Base-by-base conservation (phyloP, 2,329 filamentous ascomycete genomes). In the Cryphonectria japonica region DNA sequence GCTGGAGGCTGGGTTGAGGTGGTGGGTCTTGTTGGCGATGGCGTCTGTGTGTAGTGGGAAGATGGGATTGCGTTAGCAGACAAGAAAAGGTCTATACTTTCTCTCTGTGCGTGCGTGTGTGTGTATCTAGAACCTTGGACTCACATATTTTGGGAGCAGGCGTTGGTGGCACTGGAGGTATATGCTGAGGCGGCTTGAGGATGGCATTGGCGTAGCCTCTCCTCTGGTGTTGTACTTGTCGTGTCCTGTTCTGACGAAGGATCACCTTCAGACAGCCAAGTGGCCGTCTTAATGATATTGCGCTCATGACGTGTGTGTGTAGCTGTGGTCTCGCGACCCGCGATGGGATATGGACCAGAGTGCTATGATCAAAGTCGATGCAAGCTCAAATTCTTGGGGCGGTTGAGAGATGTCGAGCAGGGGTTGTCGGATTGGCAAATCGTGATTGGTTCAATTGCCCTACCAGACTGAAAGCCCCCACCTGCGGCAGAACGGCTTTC, bases 211-310 rank as follows among this genome's bases (percentile, higher is more conserved):
- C 66, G 46, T 71, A 72, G 13, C 69, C 52, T 34, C 71, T 57
- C 29, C 50, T 66, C 70, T 87, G 86, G 73, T 85, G 85, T 16
- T 34, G 62, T 69, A 87, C 85, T 73, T 85, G 85, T 73, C 6
- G 37, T 16, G 14, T 52, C 19, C 88, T 84, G 63, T 86, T 82
- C 78, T 88, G 85, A 74, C 90, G 85, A 76, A 93, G 78, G 52
- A 88, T 82, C 41, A 88, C 84, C 82, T 92, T 93, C 79, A 93
- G 88, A 82, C 89, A 91, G 85, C 89, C 88, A 78, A 93, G 81
- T 73, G 92, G 91, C 87, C 92, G 89, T 82, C 88, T 82, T 78
- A 86, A 78, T 72, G 86, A 82, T 75, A 88, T 84, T 75, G 87
- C 85, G 86, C 93, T 94, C 85, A 86, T 88, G 74, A 77, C 82